Conservation (phyloP, 108 stramenopile species). For the Fistulifera solaris region DNA sequence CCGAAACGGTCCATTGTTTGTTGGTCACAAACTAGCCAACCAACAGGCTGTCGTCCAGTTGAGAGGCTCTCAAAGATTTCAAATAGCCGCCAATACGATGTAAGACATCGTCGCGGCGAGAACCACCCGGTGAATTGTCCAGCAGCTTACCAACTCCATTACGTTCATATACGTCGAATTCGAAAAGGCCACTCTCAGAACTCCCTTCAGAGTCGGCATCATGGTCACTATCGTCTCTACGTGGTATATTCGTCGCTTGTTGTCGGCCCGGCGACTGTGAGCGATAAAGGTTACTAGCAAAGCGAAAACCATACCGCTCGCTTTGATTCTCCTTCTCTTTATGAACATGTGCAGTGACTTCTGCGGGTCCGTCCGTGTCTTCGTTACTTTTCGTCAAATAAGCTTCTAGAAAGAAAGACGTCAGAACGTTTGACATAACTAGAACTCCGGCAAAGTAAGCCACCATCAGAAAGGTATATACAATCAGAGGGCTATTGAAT, state of each 20-base stretch:
- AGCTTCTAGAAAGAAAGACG: constrained; percentile 54
- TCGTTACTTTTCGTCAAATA: constrained; percentile 39
- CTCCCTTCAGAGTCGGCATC: constrained; percentile 23
- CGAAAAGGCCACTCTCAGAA: constrained; percentile 17
- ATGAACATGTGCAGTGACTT: not conserved
- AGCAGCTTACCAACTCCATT: constrained; percentile 44
- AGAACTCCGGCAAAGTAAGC: constrained; percentile 26
- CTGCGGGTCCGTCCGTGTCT: not conserved
- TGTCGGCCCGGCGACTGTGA: not conserved
- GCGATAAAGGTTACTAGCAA: not conserved
- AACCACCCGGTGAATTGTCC: constrained; percentile 23
- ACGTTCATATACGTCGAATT: constrained; percentile 46
- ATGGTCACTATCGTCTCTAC: constrained; percentile 5
- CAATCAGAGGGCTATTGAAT: constrained; percentile 21
- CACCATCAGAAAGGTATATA: constrained; percentile 43
- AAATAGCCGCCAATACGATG: constrained; percentile 28
- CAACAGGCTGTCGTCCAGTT: constrained; percentile 31
- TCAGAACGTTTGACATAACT: constrained; percentile 45
- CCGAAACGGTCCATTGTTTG: constrained; percentile 47
- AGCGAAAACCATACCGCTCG: not conserved
- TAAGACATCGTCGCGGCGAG: constrained; percentile 21
- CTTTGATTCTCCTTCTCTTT: constrained; percentile 4
- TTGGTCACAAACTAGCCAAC: constrained; percentile 45
- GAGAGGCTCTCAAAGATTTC: constrained; percentile 41
- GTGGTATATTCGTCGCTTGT: not conserved